These are phyloP conservation scores for Calonectria henricotiae DNA, from an alignment of 2,329 filamentous ascomycete species.

Conservation along the genomic window DNA sequence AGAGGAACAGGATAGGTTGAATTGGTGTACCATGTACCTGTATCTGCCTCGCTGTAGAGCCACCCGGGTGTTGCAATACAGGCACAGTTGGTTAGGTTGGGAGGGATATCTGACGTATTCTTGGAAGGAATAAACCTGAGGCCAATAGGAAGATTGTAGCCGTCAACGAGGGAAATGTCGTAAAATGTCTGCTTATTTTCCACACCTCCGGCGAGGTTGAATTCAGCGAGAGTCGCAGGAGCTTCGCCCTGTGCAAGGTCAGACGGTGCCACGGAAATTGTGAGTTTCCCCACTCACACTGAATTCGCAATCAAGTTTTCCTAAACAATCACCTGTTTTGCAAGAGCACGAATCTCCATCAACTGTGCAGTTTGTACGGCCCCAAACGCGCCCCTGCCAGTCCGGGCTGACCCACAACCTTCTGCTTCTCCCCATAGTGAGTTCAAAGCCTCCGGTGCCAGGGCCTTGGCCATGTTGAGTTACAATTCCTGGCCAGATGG, in stretches of 20 bases:
- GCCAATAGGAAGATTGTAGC: slow-evolving; percentile 84
- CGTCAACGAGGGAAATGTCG: slow-evolving; percentile 88
- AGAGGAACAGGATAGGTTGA: slow-evolving; percentile 78
- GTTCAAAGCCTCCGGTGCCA: slow-evolving; percentile 78
- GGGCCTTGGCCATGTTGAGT: slow-evolving; percentile 82
- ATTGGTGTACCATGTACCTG: slow-evolving; percentile 75
- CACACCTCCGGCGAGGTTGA: slow-evolving; percentile 80
- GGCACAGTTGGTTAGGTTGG: slow-evolving; percentile 83
- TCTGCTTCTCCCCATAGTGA: slow-evolving; percentile 72
- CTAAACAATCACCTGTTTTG: slow-evolving; percentile 83
- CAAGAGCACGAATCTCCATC: slow-evolving; percentile 79
- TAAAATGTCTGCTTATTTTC: slow-evolving; percentile 80
- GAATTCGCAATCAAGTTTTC: slow-evolving; percentile 78
- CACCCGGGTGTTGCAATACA: slow-evolving; percentile 81
- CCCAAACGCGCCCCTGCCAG: slow-evolving; percentile 90
- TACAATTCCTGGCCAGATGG: slow-evolving; percentile 83
- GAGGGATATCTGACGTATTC: slow-evolving; percentile 78
- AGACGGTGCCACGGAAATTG: slow-evolving; percentile 5
- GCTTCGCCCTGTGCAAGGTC: slow-evolving; percentile 73
- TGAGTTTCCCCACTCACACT: slow-evolving; percentile 69
- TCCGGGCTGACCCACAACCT: slow-evolving; percentile 78
- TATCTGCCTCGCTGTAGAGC: slow-evolving; percentile 70
- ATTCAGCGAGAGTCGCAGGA: slow-evolving; percentile 85
- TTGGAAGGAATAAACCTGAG: slow-evolving; percentile 74
- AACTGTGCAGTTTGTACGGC: slow-evolving; percentile 87